Base-by-base conservation (phyloP, 805 yeast genomes). In the Priceomyces medius region DNA sequence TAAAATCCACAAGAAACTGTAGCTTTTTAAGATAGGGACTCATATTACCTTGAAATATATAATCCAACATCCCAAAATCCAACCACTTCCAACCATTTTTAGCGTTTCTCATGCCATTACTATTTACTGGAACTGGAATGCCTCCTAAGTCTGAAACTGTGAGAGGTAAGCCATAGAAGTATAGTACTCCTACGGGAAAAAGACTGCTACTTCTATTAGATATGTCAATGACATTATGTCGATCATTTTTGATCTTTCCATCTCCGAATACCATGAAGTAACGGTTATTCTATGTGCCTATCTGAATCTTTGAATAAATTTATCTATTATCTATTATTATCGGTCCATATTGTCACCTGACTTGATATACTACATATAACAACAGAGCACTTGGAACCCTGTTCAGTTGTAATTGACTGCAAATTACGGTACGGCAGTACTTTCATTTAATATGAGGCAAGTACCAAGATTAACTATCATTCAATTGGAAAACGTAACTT, bases 61-160 rank as follows among this genome's bases (percentile, higher is more conserved):
- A 17, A 36, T 45, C 39, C 3, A 68, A 54, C 44, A 51, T 63
- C 13, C 76, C 76, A 7, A 76, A 62, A 45, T 79, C 80, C 12
- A 79, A 58, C 86, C 85, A 80, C 37, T 37, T 50, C 85, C 86
- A 81, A 1, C 67, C 71, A 51, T 64, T 74, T 9, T 17, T 31
- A 17, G 38, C 24, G 20, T 16, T 23, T 31, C 8, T 20, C 12
- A 12, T 8, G 45, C 38, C 13, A 13, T 18, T 20, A n/a, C 24
- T 8, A 17, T 9, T 16, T 19, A 20, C 16, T 4, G 66, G 65
- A 0, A 74, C 67, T 7, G 42, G 43, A 0, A 63, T 24, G 0
- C 74, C 76, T 3, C 58, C 53, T 19, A 57, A 43, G 24, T 63
- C 63, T 10, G 66, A 59, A 0, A 66, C 61, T 3, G 64, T 48